These are phyloP conservation scores for Sophora flavescens DNA, from an alignment of 306 rosid species.

Conservation along the genomic window DNA sequence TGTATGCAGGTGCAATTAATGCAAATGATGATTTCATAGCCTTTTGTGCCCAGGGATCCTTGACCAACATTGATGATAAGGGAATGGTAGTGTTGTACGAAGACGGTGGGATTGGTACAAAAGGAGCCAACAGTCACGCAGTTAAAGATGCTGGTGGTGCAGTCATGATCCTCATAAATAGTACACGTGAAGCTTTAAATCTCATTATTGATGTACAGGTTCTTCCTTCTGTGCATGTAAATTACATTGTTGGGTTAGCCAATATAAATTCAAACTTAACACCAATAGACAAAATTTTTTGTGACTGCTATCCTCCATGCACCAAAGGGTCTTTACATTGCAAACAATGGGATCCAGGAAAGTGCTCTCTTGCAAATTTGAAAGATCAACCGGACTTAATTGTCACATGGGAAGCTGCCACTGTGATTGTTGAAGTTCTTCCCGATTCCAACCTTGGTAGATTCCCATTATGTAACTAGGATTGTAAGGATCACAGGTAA, in stretches of 20 bases:
- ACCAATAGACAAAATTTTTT: constrained; percentile 55
- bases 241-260: constrained; percentile 27
- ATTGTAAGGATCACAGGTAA: too few species aligned
- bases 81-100: constrained; percentile 68
- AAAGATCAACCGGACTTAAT: too few species aligned
- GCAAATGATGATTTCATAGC: constrained; percentile 2
- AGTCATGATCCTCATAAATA: constrained; percentile 61
- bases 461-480: too few species aligned
- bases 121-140: constrained; percentile 42
- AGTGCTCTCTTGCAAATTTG: too few species aligned
- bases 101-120: constrained; percentile 35
- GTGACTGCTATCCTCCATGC: too few species aligned
- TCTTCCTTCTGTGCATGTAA: constrained; percentile 60
- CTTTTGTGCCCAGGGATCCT: constrained; percentile 46
- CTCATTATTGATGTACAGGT: constrained; percentile 52
- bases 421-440: too few species aligned
- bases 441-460: too few species aligned
- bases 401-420: too few species aligned
- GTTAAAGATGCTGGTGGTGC: constrained; percentile 60
- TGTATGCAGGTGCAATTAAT: too few species aligned
- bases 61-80: constrained; percentile 40
- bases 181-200: constrained; percentile 1
- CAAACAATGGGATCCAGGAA: too few species aligned
- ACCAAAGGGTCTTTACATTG: too few species aligned
- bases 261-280: constrained; percentile 52